Conservation (phyloP, 2,329 filamentous ascomycete genomes). For the Esteya vermicola region DNA sequence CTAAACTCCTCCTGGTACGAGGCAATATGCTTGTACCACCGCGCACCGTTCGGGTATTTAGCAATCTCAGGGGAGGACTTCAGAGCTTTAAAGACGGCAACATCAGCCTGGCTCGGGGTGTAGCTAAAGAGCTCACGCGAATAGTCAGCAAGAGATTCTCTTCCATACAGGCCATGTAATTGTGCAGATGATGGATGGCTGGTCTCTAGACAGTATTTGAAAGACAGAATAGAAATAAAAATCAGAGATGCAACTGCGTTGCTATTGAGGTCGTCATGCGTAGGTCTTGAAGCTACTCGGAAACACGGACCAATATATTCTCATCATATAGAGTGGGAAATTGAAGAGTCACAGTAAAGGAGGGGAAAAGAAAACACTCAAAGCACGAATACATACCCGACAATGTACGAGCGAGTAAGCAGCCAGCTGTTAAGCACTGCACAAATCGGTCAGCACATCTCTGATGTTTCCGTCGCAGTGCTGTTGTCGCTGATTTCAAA, state of each 20-base stretch:
- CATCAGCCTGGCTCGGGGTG: constrained; percentile 83
- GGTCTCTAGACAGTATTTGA: too few relatives aligned
- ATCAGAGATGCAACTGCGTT: constrained; percentile 61
- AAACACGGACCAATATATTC: constrained; percentile 75
- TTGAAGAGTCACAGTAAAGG: constrained; percentile 12
- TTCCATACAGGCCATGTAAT: too few relatives aligned
- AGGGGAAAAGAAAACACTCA: constrained; percentile 21
- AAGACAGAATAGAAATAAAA: neutral
- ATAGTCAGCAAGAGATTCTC: too few relatives aligned
- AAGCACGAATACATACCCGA: constrained; percentile 46
- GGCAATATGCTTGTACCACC: constrained; percentile 98
- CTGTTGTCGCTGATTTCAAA: neutral
- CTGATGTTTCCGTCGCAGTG: neutral
- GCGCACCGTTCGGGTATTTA: constrained; percentile 87
- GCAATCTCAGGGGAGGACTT: constrained; percentile 57
- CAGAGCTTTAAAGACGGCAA: constrained; percentile 85
- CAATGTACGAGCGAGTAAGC: constrained; percentile 57
- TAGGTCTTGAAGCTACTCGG: constrained; percentile 75
- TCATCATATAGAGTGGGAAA: constrained; percentile 41
- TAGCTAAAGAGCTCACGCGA: constrained; percentile 25
- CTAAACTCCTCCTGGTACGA: constrained; percentile 88
- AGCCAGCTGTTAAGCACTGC: constrained; percentile 52
- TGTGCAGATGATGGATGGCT: too few relatives aligned
- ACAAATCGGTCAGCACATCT: constrained; percentile 6
- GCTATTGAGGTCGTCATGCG: constrained; percentile 54